Evolutionary conservation across 768 basidiomycete genomes (phyloP).

Genomic region (Kwoniella newhampshirensis): DNA sequence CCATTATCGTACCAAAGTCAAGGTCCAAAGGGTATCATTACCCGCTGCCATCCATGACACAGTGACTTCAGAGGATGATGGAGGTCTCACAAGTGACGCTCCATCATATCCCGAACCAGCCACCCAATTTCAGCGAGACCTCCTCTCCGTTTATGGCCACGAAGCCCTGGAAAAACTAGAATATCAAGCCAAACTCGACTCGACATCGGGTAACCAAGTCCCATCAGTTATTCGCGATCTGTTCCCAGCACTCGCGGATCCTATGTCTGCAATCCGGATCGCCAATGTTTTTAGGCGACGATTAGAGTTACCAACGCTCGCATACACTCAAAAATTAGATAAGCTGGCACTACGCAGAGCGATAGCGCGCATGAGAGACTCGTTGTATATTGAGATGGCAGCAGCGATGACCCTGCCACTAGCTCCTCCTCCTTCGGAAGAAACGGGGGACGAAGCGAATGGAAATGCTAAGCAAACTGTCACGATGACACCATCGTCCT

Average conservation of each 20-base stretch:
- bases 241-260: conserved; percentile 24
- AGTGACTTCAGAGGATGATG: not conserved
- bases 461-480: conserved; percentile 14
- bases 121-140: conserved; percentile 20
- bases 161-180: conserved; percentile 16
- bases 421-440: conserved; percentile 19
- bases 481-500: conserved; percentile 28
- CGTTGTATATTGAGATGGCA: conserved; percentile 27
- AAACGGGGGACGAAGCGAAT: conserved; percentile 12
- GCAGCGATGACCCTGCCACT: conserved; percentile 29
- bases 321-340: conserved; percentile 7
- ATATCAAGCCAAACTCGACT: conserved; percentile 20
- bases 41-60: not conserved
- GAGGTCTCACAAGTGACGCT: not conserved
- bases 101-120: not conserved
- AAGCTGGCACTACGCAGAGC: conserved; percentile 21
- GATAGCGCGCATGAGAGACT: conserved; percentile 33
- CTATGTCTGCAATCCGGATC: conserved; percentile 16
- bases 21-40: not conserved
- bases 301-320: conserved; percentile 23
- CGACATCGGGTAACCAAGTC: conserved; percentile 24
- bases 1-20: conserved; percentile 10
- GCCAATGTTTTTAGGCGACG: conserved; percentile 33
- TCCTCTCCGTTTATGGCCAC: conserved; percentile 10
- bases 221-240: conserved; percentile 32